Base-by-base conservation (phyloP, 331 rosid genomes). In the Ulmus americana region DNA sequence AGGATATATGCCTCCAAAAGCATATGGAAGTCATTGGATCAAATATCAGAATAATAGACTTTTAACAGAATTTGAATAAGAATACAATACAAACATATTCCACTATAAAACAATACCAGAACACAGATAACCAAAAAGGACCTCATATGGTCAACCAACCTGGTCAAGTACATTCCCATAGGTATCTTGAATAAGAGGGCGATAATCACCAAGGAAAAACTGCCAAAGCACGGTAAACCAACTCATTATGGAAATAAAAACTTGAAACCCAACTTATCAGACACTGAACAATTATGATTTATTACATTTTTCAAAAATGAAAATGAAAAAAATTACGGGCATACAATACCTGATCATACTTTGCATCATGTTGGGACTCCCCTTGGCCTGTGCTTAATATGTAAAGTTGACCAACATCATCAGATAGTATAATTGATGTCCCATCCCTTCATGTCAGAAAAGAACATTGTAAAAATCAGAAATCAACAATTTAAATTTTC, bases 191-290 rank as follows among this genome's bases (percentile, higher is more conserved):
- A 87, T 73, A 71, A 94, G 83, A 48, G 98, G 98, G 67, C 95
- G 97, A 81, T 83, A 94, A 86, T 94, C 98, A 77, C 99, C 99
- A 53, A 94, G 99, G 75, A 85, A 94, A 81, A 94, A 94, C 99
- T 94, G 87, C 60, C 68, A 76, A 62, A 74, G 45, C 69, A 59
- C 68, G 51, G 69, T 55, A 71, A 6, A 63, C 46, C 40, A 20
- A 11, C 16, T 7, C 45, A 38, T n/a, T 59, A 40, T 13, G 22
- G 9, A 38, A 76, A 42, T 20, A 10, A 62, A 64, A 59, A 45
- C 55, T 49, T 47, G 11, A 9, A 28, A 38, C 54, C 55, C 9
- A 67, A 72, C 41, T 68, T 3, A 38, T 68, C 7, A 39, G 45
- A 59, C 15, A 45, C 39, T 13, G 11, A 39, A 45, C 18, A 35